phyloP scores from a whole-genome alignment of 495 filamentous ascomycete genomes.

The Tuber indicum region DNA sequence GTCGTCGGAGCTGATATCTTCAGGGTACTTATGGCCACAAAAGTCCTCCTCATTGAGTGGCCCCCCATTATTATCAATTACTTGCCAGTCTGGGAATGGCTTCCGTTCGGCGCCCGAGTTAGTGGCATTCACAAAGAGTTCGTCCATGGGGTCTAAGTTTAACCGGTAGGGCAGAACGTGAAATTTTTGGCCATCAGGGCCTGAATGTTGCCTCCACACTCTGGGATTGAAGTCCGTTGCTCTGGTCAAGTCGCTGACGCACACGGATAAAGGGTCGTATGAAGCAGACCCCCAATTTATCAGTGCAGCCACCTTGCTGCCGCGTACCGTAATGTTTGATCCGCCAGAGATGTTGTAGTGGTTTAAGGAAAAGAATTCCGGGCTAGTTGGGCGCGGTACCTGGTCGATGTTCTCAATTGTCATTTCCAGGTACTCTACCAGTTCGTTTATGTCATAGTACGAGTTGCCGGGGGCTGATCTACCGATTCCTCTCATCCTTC shows the following conservation, averaged over 20 bases:
- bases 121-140: neutral
- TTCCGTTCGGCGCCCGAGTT: neutral
- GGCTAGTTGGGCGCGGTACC: neutral
- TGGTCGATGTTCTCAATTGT: neutral
- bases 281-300: slow-evolving; percentile 20
- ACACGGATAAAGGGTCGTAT: neutral
- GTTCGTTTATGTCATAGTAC: neutral
- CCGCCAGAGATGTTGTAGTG: slow-evolving; percentile 13
- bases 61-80: neutral
- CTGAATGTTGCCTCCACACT: neutral
- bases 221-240: neutral
- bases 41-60: neutral
- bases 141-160: neutral
- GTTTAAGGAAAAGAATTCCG: neutral
- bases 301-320: slow-evolving; percentile 11
- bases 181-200: neutral
- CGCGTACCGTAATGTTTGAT: slow-evolving; percentile 8
- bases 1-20: neutral
- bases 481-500: neutral
- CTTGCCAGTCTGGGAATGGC: neutral
- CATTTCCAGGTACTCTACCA: neutral
- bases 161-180: neutral
- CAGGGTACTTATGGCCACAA: neutral
- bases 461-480: accelerated
- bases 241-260: neutral